A percentile compares a stretch with the other conserved stretches of the same genome.
phyloP scores from a whole-genome alignment of 2,329 filamentous ascomycete species.

The Colletotrichum sp. region DNA sequence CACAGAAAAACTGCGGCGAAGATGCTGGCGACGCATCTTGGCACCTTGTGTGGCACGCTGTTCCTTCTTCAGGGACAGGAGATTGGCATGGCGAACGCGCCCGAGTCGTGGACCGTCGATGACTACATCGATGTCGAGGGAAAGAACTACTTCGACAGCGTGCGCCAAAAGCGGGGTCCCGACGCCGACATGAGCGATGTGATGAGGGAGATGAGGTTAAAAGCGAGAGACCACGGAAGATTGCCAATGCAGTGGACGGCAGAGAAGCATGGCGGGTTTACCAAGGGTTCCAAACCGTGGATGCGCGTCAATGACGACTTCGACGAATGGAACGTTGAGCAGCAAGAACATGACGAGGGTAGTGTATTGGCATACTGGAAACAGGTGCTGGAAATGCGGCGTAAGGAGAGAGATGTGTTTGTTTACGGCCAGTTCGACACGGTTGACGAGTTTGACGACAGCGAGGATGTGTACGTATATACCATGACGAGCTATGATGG shows the following conservation, averaged over 20 bases:
- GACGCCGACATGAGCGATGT: slow-evolving; percentile 36
- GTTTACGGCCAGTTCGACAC: slow-evolving; percentile 22
- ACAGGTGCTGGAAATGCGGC: slow-evolving; percentile 18
- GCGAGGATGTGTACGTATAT: slow-evolving; percentile 26
- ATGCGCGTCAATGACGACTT: slow-evolving; percentile 31
- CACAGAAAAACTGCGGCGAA: slow-evolving; percentile 46
- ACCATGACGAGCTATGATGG: slow-evolving; percentile 25
- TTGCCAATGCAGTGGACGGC: slow-evolving; percentile 54
- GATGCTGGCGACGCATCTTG: slow-evolving; percentile 49
- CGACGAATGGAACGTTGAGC: slow-evolving; percentile 22
- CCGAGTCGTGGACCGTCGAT: slow-evolving; percentile 44
- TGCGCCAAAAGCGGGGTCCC: slow-evolving; percentile 20
- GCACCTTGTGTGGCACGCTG: slow-evolving; percentile 46
- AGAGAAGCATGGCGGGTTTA: slow-evolving; percentile 50
- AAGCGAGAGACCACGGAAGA: slow-evolving; percentile 31
- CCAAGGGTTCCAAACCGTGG: slow-evolving; percentile 23
- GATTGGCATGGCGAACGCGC: slow-evolving; percentile 54
- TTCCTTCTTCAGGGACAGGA: slow-evolving; percentile 59
- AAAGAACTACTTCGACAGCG: slow-evolving; percentile 40
- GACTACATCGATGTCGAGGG: slow-evolving; percentile 50
- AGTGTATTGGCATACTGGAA: slow-evolving; percentile 27
- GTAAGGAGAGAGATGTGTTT: slow-evolving; percentile 25
- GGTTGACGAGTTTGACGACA: slow-evolving; percentile 3
- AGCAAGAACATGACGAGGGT: slow-evolving; percentile 4
- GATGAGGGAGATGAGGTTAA: slow-evolving; percentile 44